Percentiles rank a stretch among this genome's conserved stretches.
phyloP scores from a whole-genome alignment of 108 stramenopile genomes.

The Cyclotella baltica region DNA sequence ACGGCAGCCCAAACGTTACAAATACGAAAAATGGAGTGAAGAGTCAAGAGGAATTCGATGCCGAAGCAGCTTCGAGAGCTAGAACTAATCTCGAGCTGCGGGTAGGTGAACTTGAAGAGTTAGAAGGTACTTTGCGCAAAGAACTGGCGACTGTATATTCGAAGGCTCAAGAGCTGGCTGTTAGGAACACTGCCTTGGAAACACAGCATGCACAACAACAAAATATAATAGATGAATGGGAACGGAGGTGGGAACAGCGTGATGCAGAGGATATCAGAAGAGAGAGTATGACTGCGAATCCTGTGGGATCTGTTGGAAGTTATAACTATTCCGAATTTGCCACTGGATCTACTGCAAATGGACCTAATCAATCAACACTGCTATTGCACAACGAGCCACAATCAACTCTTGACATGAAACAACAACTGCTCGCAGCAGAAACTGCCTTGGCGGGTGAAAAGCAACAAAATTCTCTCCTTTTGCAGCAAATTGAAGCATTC shows the following conservation, averaged over 20 bases:
- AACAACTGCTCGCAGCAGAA: conserved; percentile 50
- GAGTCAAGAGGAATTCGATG: conserved; percentile 35
- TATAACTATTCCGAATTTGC: conserved; percentile 49
- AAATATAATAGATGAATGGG: conserved; percentile 37
- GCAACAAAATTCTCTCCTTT: conserved; percentile 32
- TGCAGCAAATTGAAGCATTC: conserved; percentile 35
- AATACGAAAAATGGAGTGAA: not conserved
- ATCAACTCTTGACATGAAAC: conserved; percentile 28
- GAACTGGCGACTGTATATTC: conserved; percentile 65
- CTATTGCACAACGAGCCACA: conserved; percentile 32
- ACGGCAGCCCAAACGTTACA: too few relatives aligned
- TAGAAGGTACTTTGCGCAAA: conserved; percentile 58
- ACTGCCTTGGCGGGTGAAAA: conserved; percentile 46
- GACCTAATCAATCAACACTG: not conserved
- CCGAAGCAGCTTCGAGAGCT: conserved; percentile 53
- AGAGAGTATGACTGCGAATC: conserved; percentile 17
- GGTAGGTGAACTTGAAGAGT: conserved; percentile 82
- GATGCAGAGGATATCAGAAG: conserved; percentile 42
- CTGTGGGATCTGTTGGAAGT: conserved; percentile 26
- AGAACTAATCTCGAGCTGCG: conserved; percentile 73
- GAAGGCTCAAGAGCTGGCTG: conserved; percentile 45
- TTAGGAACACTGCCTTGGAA: conserved; percentile 47
- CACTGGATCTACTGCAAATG: not conserved
- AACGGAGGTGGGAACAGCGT: conserved; percentile 32
- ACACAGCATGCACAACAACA: conserved; percentile 54